Base-by-base conservation (phyloP, 257 asterid species). In the Solanum medicagineum region DNA sequence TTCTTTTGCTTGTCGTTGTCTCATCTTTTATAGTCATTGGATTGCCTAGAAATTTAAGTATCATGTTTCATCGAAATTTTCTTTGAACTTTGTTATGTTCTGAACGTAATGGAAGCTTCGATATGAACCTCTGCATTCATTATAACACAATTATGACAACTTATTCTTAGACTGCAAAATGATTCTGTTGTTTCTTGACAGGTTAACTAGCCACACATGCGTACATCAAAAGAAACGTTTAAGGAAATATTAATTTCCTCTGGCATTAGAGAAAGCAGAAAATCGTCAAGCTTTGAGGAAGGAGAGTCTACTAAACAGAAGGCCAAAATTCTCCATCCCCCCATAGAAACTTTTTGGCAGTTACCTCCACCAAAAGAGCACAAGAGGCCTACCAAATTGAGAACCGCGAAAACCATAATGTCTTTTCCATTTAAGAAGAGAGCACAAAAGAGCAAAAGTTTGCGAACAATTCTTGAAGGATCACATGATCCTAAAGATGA, bases 281-380 rank as follows among this genome's bases (percentile, higher is more conserved):
- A 80, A 53, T 57, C 87, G 3, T 81, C 88, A 68, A 71, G 59
- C 40, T 47, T 81, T 8, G 84, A 42, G 71, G 88, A 87, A 68
- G 75, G 88, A 68, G 49, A 85, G 57, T 81, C 69, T 70, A 56
- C 79, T 40, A 90, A 83, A 83, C 69, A 56, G 69, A 88, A 63
- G 85, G 75, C 87, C 49, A 89, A 83, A 81, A 53, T 74, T 17
- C 10, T 86, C 14, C 91, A 89, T 81, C 97, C 93, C 45, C 93
- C 93, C 0, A 90, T 91, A 57, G 97, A 93, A 84, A 87, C 85
- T 36, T 83, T 88, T 87, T 93, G 94, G 95, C 92, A 87, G 32
- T 84, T 90, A 44, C 87, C 86, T 42, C 89, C 90, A 51, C 8
- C 36, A 13, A 77, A 86, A 49, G 88, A 88, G 86, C n/a, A 66